Evolutionary conservation across 179 eudicot genomes (phyloP).

Genomic region (Carnegiea gigantea): DNA sequence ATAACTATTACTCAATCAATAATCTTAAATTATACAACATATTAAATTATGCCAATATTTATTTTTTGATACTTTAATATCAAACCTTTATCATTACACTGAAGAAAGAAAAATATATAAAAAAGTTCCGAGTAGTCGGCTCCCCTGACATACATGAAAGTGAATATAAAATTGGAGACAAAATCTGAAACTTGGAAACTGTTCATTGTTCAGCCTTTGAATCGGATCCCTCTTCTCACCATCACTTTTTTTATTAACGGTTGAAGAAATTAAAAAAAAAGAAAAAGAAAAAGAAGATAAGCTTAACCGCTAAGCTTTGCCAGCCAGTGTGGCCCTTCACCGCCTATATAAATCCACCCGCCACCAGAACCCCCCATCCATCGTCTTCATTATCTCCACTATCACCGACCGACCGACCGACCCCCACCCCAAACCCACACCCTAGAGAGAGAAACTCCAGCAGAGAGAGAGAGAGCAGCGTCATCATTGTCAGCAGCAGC

Average conservation of each 20-base stretch:
- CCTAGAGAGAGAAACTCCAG: neutral
- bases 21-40: too few relatives aligned
- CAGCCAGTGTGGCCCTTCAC: neutral
- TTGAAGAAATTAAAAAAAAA: too few relatives aligned
- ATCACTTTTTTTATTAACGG: neutral
- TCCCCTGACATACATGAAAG: neutral
- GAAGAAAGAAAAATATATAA: too few relatives aligned
- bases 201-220: slow-evolving; percentile 10
- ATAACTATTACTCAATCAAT: too few relatives aligned
- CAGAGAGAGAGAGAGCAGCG: neutral
- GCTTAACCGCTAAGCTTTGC: slow-evolving; percentile 39
- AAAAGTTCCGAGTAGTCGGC: neutral
- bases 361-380: neutral
- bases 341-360: slow-evolving; percentile 17
- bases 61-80: too few relatives aligned
- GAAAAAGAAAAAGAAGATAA: neutral
- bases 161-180: neutral
- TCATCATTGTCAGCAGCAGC: neutral
- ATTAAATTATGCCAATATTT: too few relatives aligned
- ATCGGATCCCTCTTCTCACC: slow-evolving; percentile 19
- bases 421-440: too few relatives aligned
- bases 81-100: too few relatives aligned
- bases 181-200: neutral
- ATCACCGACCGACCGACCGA: neutral
- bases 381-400: neutral